Conservation (phyloP, 2,329 filamentous ascomycete genomes). For the Gliomastix tumulicola region DNA sequence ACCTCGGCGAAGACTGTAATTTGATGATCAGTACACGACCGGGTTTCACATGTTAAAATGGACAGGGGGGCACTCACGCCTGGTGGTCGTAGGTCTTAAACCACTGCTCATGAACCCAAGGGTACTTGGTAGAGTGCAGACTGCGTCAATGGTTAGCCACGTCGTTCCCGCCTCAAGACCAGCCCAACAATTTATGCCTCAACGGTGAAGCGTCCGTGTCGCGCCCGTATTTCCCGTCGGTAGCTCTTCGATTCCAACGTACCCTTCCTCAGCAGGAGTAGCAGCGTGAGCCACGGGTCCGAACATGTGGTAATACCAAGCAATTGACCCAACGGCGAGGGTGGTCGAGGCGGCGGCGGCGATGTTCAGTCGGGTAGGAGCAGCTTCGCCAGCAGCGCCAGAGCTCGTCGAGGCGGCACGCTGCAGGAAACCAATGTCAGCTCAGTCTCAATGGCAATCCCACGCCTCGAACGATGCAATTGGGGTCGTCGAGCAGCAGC, state of each 20-base stretch:
- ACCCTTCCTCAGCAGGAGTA: slow-evolving; percentile 97
- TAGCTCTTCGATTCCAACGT: slow-evolving; percentile 52
- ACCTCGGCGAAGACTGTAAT: slow-evolving; percentile 80
- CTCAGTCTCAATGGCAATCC: slow-evolving; percentile 13
- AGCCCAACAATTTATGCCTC: slow-evolving; percentile 23
- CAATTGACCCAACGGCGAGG: slow-evolving; percentile 80
- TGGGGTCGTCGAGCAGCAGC: too few relatives aligned
- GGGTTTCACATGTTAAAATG: not conserved
- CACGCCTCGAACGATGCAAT: slow-evolving; percentile 15
- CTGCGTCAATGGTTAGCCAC: slow-evolving; percentile 39
- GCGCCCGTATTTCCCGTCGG: too few relatives aligned
- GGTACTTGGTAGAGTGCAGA: slow-evolving; percentile 85
- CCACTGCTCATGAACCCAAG: slow-evolving; percentile 91
- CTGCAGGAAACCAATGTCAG: slow-evolving; percentile 37
- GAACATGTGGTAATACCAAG: slow-evolving; percentile 97
- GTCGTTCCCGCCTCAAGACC: not conserved
- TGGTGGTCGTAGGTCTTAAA: slow-evolving; percentile 95
- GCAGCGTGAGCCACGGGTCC: slow-evolving; percentile 80
- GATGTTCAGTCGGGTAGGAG: slow-evolving; percentile 76
- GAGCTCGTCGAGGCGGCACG: slow-evolving; percentile 68
- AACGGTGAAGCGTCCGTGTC: slow-evolving; percentile 11
- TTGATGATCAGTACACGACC: slow-evolving; percentile 1
- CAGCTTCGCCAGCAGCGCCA: slow-evolving; percentile 60
- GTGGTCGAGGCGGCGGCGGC: slow-evolving; percentile 82
- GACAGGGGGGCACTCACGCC: slow-evolving; percentile 58